A percentile compares a stretch with the other conserved stretches of the same genome.
phyloP scores from a whole-genome alignment of 352 stramenopile species.

The Elongisporangium anandrum region DNA sequence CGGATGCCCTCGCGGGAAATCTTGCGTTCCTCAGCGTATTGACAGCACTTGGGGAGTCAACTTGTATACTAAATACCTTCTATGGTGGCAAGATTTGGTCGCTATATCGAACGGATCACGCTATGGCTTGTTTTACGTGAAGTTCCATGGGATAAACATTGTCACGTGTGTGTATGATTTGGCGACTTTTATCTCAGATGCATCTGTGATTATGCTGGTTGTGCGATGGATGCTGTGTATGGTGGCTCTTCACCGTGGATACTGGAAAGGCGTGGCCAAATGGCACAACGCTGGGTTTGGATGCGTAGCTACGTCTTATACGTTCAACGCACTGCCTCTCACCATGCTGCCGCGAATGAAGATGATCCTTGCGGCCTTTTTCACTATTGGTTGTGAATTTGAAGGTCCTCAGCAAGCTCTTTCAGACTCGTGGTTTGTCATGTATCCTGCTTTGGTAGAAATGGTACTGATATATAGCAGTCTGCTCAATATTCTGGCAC shows the following conservation, averaged over 20 bases:
- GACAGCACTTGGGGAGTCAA: slow-evolving; percentile 12
- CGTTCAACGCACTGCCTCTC: slow-evolving; percentile 14
- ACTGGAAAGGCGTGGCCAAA: slow-evolving; percentile 8
- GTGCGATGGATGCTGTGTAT: slow-evolving; percentile 38
- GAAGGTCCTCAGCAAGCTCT: slow-evolving; percentile 18
- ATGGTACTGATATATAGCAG: slow-evolving; percentile 21
- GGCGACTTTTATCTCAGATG: slow-evolving; percentile 39
- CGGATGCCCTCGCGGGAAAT: slow-evolving; percentile 11
- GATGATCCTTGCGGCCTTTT: slow-evolving; percentile 21
- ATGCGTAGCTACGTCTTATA: slow-evolving; percentile 9
- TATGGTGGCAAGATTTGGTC: slow-evolving; percentile 1
- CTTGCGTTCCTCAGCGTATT: slow-evolving; percentile 6
- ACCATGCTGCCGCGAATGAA: slow-evolving; percentile 14
- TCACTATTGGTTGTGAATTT: slow-evolving; percentile 12
- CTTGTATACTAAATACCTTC: slow-evolving; percentile 9
- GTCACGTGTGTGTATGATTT: slow-evolving; percentile 31
- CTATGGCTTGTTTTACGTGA: slow-evolving; percentile 12
- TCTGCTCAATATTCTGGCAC: slow-evolving; percentile 12
- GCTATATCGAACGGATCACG: slow-evolving; percentile 2
- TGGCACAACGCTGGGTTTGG: slow-evolving; percentile 12
- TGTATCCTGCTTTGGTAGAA: slow-evolving; percentile 25
- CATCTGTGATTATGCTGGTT: slow-evolving; percentile 26
- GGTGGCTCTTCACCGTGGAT: slow-evolving; percentile 24
- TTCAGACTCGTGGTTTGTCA: slow-evolving; percentile 22
- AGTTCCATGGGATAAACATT: neutral